A percentile compares a stretch with the other conserved stretches of the same genome.
phyloP scores from a whole-genome alignment of 78 protist species.

The Dictyostelium brefeldianum region DNA sequence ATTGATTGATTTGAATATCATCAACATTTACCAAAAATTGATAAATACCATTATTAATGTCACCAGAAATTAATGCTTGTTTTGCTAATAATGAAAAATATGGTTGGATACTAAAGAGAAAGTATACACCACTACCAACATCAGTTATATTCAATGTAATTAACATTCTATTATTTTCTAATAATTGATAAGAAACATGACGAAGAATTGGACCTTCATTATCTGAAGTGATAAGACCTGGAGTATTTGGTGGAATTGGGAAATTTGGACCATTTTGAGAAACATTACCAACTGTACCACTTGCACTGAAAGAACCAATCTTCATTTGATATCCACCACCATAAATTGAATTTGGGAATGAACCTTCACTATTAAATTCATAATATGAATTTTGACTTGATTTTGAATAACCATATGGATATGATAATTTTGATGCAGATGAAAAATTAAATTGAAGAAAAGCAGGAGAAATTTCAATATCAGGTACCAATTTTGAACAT shows the following conservation, averaged over 20 bases:
- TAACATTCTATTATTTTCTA: too few relatives aligned
- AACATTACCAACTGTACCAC: too few relatives aligned
- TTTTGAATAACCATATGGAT: not conserved
- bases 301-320: too few relatives aligned
- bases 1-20: too few relatives aligned
- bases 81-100: not conserved
- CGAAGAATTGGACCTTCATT: not conserved
- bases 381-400: not conserved
- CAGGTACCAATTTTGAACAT: not conserved
- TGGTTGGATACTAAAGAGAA: not conserved
- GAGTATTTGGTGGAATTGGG: not conserved
- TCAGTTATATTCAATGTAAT: not conserved
- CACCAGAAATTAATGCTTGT: not conserved
- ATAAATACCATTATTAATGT: not conserved
- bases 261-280: too few relatives aligned
- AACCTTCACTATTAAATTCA: too few relatives aligned
- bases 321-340: not conserved
- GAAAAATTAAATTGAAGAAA: not conserved
- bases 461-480: not conserved
- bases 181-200: not conserved
- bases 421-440: too few relatives aligned
- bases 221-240: not conserved
- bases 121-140: not conserved
- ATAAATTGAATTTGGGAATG: not conserved
- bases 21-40: too few relatives aligned